Evolutionary conservation across 495 filamentous ascomycete species (phyloP), one percentile per base, ranked within the genome.

Genomic region (Massariosphaeria phaeospora): DNA sequence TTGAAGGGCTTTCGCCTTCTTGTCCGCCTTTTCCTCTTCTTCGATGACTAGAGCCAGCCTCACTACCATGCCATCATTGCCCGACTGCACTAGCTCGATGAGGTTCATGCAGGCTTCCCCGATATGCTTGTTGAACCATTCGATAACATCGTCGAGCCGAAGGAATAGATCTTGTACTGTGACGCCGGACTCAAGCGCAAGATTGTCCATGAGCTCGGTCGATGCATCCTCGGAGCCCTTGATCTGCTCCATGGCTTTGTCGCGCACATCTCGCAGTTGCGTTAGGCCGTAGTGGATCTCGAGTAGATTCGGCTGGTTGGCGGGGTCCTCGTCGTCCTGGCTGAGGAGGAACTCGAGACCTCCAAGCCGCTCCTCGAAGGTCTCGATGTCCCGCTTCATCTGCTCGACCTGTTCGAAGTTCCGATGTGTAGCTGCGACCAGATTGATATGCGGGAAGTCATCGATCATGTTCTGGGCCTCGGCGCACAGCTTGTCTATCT

Each of bases 391-490:
- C 41, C 76, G 78, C 70, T 91, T 88, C 88, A 99, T 96, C 61
- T 83, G 79, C 73, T 96, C 82, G 40, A 93, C 90, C 24, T 87
- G 86, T 48, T 86, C 84, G 65, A 97, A 97, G 67, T 97, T 95
- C 52, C 90, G 79, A 71, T 99, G 93, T 24, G 94, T 88, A 69
- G 91, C 86, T 20, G 90, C 89, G 34, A 97, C 83, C 59, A 88
- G 74, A 68, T 96, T 96, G 70, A 99, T 96, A 65, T 93, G 88
- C 30, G 94, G 88, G 67, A 99, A 99, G 73, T 97, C 93, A 52
- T 84, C 81, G 52, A 97, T 95, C 80, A 95, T 95, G 63, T 86
- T 84, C 73, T 97, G 91, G 43, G 89, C 87, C 69, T 97, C 94
- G 54, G 88, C 86, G 72, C 93, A 97, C 44, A 99, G 79, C 75